Evolutionary conservation across 495 filamentous ascomycete species (phyloP), one percentile per base, ranked within the genome.

Genomic region (Tuber calosporum): DNA sequence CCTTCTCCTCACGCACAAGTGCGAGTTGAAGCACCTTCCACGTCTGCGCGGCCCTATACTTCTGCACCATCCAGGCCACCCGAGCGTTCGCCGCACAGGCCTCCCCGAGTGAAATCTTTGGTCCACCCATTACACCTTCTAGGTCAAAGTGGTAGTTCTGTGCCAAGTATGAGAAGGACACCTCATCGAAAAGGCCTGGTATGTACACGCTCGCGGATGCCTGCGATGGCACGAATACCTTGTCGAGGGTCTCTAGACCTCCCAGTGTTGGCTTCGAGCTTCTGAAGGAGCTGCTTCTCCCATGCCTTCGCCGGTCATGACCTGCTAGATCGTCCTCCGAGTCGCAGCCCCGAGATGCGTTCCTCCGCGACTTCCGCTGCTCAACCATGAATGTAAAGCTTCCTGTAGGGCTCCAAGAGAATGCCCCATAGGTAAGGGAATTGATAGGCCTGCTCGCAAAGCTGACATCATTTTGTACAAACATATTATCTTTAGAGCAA

Each of bases 381-480:
- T 80, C 75, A 26, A 73, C 73, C n/a, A 73, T 72, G 40, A 81
- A 81, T 13, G 79, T 81, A 68, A 81, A 81, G 37, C 75, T 76
- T 13, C 68, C 73, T 11, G 73, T 74, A 19, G 79, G 79, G 34
- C 79, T 73, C 79, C 79, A 81, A 5, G 89, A 88, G 74, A 92
- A 88, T 26, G 86, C 84, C 77, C 91, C 84, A 42, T 84, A 86
- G n/a, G 88, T 87, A 19, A 92, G 84, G 42, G 87, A 85, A 79
- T 93, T 91, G 69, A 93, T 87, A n/a, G 92, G 88, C 79, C 92
- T 90, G 30, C 90, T 88, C 11, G 91, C 88, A 84, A 90, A 95
- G 36, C 91, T 88, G 45, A 97, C 86, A 82, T 99, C 94, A 68
- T 91, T 93, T 82, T 99, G 95, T 30, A 89, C 89, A 79, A 99